Percentiles rank a stretch among this genome's conserved stretches.
phyloP scores from a whole-genome alignment of 306 rosid species.

The Abrus precatorius region DNA sequence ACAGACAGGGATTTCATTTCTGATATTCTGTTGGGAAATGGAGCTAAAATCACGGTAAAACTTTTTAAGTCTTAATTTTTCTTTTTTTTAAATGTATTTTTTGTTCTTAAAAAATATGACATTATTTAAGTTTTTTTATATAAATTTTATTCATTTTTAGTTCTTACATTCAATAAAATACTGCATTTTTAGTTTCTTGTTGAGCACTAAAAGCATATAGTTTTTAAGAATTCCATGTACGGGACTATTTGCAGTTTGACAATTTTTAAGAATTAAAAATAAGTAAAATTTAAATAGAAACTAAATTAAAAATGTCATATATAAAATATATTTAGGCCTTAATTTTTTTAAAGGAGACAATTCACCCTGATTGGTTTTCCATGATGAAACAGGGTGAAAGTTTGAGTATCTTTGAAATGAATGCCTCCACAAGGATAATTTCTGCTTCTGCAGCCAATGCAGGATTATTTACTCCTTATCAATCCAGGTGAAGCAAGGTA shows the following conservation, averaged over 20 bases:
- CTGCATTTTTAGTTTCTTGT: background rate
- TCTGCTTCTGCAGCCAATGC: slow-evolving; percentile 75
- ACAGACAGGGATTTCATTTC: slow-evolving; percentile 89
- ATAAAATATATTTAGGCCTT: background rate
- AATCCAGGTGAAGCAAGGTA: slow-evolving; percentile 99
- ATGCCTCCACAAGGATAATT: slow-evolving; percentile 67
- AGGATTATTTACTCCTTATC: slow-evolving; percentile 89
- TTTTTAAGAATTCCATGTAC: background rate
- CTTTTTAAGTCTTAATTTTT: background rate
- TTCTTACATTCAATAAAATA: slow-evolving; percentile 6
- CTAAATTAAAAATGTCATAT: background rate
- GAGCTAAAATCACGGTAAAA: slow-evolving; percentile 66
- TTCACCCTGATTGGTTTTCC: slow-evolving; percentile 40
- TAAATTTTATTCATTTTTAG: background rate
- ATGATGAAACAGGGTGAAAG: slow-evolving; percentile 77
- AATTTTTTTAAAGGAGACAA: background rate
- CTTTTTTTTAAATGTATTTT: no score
- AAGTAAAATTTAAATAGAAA: background rate
- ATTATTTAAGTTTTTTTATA: background rate
- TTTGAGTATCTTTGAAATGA: slow-evolving; percentile 71
- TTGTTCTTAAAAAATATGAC: background rate
- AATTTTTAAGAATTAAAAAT: background rate
- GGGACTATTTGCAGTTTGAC: no score
- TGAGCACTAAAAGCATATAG: background rate
- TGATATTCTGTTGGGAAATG: slow-evolving; percentile 66